These are phyloP conservation scores for Myrmaecium sp. DNA, from an alignment of 2,329 filamentous ascomycete genomes.

Conservation along the genomic window DNA sequence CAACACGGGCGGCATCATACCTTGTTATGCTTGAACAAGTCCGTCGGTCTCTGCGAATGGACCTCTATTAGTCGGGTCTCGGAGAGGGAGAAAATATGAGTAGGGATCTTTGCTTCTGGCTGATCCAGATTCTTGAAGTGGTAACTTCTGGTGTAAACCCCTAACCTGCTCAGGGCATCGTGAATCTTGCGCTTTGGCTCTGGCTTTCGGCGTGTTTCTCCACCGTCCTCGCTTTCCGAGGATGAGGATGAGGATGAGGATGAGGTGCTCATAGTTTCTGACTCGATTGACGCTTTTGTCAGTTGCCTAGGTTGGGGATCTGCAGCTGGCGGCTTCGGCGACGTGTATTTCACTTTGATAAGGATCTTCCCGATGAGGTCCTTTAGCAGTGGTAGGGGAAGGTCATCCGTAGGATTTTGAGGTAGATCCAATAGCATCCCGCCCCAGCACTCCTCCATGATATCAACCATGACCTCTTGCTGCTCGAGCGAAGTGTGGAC, in stretches of 20 bases:
- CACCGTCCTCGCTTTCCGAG: slow-evolving; percentile 18
- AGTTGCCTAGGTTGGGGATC: slow-evolving; percentile 7
- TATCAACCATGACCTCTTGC: slow-evolving; percentile 81
- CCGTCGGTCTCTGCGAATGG: slow-evolving; percentile 34
- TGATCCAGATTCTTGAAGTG: slow-evolving; percentile 59
- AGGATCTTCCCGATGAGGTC: slow-evolving; percentile 62
- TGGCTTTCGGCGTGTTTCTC: slow-evolving; percentile 30
- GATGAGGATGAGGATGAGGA: slow-evolving; percentile 17
- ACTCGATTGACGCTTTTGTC: too few species aligned
- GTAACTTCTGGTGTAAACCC: slow-evolving; percentile 74
- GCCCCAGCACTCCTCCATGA: slow-evolving; percentile 82
- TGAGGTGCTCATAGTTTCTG: slow-evolving; percentile 8
- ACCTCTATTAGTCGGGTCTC: slow-evolving; percentile 50
- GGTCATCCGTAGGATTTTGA: slow-evolving; percentile 25
- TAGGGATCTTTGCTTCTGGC: slow-evolving; percentile 38
- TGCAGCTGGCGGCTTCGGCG: slow-evolving; percentile 16
- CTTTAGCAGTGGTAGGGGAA: slow-evolving; percentile 47
- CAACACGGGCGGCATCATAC: neutral
- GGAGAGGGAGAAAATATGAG: slow-evolving; percentile 47
- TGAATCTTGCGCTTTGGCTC: slow-evolving; percentile 46
- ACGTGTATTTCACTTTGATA: slow-evolving; percentile 33
- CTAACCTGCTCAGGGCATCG: slow-evolving; percentile 53
- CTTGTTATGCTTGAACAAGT: slow-evolving; percentile 67
- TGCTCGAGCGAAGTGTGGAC: slow-evolving; percentile 71
- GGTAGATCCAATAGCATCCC: slow-evolving; percentile 52